Base-by-base conservation (phyloP, 2,329 filamentous ascomycete genomes). In the Pseudodiploospora longispora region DNA sequence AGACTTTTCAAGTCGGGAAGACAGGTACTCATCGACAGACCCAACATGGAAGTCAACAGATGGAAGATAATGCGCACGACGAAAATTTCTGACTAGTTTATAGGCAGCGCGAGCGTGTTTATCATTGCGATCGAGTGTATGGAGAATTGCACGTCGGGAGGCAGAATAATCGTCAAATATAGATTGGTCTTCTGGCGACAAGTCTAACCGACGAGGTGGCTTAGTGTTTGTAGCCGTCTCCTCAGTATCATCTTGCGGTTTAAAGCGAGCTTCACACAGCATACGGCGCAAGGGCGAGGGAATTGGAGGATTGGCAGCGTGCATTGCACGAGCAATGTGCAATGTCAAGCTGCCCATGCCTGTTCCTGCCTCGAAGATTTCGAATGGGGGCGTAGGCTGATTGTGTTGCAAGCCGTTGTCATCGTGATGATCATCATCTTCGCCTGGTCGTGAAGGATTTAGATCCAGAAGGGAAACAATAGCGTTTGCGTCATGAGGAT, bases 281-380 rank as follows among this genome's bases (percentile, higher is more conserved):
- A 42, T 39, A 19, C 49, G 51, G 19, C 69, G 69, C 10, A 72
- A 59, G 10, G 61, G 55, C 0, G 74, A 71, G 5, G 74, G 65
- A 4, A 66, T 41, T 6, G 70, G 63, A 2, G 76, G 66, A 55
- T 90, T 90, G 12, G 80, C 83, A 37, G 78, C 85, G 58, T 90
- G 83, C 38, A 93, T 78, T 3, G 85, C 85, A 42, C 85, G 76
- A 30, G 85, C 81, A 27, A 93, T 71, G 56, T 90, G 78, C 4
- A 93, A 64, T 1, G 86, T 91, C 46, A 93, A 64, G 31, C 83
- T 82, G 46, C 87, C 87, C 70, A 90, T 85, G n/a, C 87, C 87
- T 4, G 87, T 93, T 10, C 87, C 87, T 38, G 86, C 86, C 63
- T 93, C 87, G 42, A 93, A 80, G 37, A 93, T 85, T 58, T 91